Conservation (phyloP, 257 asterid species). For the Jacaranda copaia region DNA sequence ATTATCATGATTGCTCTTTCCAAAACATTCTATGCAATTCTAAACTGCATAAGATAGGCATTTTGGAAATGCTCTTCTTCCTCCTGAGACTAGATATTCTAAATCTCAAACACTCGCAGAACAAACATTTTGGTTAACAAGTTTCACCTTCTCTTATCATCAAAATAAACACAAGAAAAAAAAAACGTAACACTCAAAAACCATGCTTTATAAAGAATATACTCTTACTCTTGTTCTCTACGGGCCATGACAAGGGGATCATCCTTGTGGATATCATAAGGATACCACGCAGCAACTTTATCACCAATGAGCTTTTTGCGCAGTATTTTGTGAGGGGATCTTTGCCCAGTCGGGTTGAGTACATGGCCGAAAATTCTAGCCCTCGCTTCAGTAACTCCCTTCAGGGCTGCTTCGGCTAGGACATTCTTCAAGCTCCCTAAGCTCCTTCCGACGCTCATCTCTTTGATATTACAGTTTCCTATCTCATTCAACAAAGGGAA, state of each 20-base stretch:
- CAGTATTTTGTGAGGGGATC: slow-evolving; percentile 82
- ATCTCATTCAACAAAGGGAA: slow-evolving; percentile 1
- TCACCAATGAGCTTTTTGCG: slow-evolving; percentile 96
- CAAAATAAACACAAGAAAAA: background rate
- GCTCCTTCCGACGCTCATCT: slow-evolving; percentile 51
- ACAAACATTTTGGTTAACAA: background rate
- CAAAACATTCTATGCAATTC: background rate
- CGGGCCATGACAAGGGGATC: slow-evolving; percentile 76
- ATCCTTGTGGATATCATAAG: slow-evolving; percentile 70
- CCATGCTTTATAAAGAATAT: background rate
- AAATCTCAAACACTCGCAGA: slow-evolving; percentile 7
- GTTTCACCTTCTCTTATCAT: slow-evolving; percentile 21
- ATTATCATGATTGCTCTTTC: background rate
- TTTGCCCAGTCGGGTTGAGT: slow-evolving; percentile 78
- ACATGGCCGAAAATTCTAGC: slow-evolving; percentile 90
- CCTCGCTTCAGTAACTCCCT: slow-evolving; percentile 83
- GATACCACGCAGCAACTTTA: slow-evolving; percentile 85
- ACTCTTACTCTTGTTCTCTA: slow-evolving; percentile 70
- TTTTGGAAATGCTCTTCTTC: background rate
- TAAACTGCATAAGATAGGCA: background rate
- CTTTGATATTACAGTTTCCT: slow-evolving; percentile 28
- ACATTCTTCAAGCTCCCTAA: slow-evolving; percentile 71
- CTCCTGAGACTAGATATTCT: background rate
- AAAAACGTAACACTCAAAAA: background rate
- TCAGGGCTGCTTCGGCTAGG: slow-evolving; percentile 72